Evolutionary conservation across 140 eudicot genomes (phyloP).

Genomic region (Flaveria floridana): DNA sequence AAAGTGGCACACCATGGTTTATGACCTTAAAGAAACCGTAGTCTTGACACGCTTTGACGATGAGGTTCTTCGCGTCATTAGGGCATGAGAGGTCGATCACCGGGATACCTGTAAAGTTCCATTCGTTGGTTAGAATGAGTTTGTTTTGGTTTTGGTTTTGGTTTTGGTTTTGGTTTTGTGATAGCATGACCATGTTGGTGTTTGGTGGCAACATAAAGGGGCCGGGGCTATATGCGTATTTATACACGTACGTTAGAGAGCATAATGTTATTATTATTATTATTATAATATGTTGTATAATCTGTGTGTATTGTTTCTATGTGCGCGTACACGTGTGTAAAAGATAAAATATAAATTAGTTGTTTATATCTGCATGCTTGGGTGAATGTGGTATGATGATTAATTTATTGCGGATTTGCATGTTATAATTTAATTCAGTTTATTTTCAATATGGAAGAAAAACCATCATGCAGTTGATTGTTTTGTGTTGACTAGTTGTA

Average conservation of each 20-base stretch:
- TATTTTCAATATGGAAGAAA: background rate
- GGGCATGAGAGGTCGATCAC: constrained; percentile 55
- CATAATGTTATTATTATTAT: background rate
- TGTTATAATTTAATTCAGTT: background rate
- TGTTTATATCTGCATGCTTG: background rate
- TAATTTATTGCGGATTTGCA: background rate
- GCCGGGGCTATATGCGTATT: constrained; percentile 25
- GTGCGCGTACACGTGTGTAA: background rate
- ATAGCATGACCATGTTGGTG: constrained; percentile 47
- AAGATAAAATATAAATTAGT: background rate
- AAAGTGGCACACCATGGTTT: constrained; percentile 57
- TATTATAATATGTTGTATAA: background rate
- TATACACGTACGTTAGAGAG: constrained; percentile 29
- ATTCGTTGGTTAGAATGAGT: constrained; percentile 23
- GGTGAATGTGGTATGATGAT: background rate
- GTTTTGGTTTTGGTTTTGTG: constrained; percentile 33
- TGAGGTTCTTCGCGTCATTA: constrained; percentile 35
- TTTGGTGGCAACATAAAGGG: constrained; percentile 20
- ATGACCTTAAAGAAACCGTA: constrained; percentile 67
- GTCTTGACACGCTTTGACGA: constrained; percentile 66
- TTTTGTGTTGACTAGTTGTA: too few relatives aligned
- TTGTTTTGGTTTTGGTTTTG: constrained; percentile 30
- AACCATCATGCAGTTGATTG: background rate
- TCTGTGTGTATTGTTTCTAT: background rate
- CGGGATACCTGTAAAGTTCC: constrained; percentile 38